Percentiles rank a stretch among this genome's conserved stretches.
Evolutionary conservation across 176 grass and related monocot species (phyloP).

Genomic region (Oryza brachyantha): DNA sequence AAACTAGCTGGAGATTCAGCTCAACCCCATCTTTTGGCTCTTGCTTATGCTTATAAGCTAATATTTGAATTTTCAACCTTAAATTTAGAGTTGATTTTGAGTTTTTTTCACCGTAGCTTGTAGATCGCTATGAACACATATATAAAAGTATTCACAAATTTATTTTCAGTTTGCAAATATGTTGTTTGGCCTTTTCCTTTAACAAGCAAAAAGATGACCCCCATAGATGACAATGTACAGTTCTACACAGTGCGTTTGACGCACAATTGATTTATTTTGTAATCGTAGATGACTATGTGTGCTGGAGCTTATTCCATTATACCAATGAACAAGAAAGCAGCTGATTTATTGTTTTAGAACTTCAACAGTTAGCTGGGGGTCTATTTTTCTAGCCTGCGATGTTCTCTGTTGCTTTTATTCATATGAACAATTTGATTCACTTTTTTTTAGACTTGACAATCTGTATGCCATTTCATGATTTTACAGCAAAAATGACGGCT

Average conservation of each 20-base stretch:
- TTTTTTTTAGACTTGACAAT: background rate
- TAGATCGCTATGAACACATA: no score
- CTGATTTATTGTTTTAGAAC: background rate
- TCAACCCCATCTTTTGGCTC: no score
- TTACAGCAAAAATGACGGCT: slow-evolving; percentile 41
- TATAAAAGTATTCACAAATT: no score
- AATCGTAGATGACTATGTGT: background rate
- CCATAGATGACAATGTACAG: background rate
- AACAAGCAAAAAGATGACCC: no score
- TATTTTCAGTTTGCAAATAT: no score
- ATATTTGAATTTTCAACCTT: no score
- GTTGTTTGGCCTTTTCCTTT: no score
- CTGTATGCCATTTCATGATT: background rate
- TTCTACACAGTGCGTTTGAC: background rate
- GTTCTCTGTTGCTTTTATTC: background rate
- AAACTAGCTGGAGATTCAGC: background rate
- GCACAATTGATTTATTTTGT: background rate
- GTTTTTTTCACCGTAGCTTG: no score
- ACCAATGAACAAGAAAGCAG: background rate
- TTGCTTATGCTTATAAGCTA: no score
- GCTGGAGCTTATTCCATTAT: background rate
- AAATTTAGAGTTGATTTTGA: no score
- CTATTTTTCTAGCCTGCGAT: background rate
- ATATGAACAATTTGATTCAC: background rate
- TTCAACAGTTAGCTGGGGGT: background rate